Evolutionary conservation across 164 flowering plant genomes (phyloP).

Genomic region (Platanus orientalis): DNA sequence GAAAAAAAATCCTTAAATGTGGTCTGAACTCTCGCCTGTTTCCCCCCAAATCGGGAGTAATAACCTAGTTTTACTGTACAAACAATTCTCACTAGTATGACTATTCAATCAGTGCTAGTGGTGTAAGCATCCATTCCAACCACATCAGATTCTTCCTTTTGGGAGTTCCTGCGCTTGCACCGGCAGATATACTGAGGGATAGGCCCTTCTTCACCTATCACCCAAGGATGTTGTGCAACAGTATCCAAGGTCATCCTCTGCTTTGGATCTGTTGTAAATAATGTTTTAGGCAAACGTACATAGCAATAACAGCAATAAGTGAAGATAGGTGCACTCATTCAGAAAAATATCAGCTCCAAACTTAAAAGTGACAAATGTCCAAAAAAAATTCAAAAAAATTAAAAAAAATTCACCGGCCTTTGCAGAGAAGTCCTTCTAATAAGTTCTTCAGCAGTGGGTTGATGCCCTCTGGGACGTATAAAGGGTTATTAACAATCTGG

Average conservation of each 20-base stretch:
- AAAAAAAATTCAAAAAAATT: not conserved
- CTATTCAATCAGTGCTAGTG: not conserved
- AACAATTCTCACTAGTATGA: not conserved
- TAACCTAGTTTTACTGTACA: not conserved
- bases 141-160: conserved; percentile 14
- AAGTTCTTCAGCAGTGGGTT: conserved; percentile 57
- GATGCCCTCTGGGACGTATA: conserved; percentile 49
- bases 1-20: not conserved
- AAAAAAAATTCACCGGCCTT: conserved; percentile 44
- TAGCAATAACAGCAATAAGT: not conserved
- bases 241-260: conserved; percentile 53
- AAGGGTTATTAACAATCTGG: conserved; percentile 76
- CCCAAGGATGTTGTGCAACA: conserved; percentile 75
- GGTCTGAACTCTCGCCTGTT: not conserved
- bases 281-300: not conserved
- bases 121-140: not conserved
- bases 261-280: conserved; percentile 52
- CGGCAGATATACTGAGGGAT: conserved; percentile 66
- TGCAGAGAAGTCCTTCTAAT: conserved; percentile 78
- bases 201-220: conserved; percentile 62
- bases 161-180: conserved; percentile 52
- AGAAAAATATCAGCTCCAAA: not conserved
- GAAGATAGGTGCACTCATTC: not conserved
- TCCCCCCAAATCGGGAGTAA: not conserved
- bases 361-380: not conserved